A percentile compares a stretch with the other conserved stretches of the same genome.
Conservation (phyloP, 768 basidiomycete species). For the Tylopilus vinaceipallidus region DNA sequence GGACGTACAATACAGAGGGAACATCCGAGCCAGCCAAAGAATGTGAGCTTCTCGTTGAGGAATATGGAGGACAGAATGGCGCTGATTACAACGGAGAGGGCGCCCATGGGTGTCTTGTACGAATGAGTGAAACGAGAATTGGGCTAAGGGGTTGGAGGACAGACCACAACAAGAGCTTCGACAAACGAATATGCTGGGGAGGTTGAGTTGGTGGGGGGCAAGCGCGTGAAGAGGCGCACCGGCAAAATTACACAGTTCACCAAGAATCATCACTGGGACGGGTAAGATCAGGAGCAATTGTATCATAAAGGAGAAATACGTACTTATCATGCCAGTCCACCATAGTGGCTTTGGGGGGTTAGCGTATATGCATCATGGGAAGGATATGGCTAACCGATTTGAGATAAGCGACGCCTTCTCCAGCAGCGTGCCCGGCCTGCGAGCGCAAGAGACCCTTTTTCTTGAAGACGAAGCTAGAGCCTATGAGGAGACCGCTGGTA, state of each 20-base stretch:
- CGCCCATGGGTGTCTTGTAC: constrained; percentile 84
- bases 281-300: background rate
- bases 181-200: constrained; percentile 78
- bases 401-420: constrained; percentile 91
- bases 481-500: constrained; percentile 83
- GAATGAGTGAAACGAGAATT: constrained; percentile 3
- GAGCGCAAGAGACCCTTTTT: constrained; percentile 87
- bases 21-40: constrained; percentile 98
- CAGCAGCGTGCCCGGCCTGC: constrained; percentile 75
- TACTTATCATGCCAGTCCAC: constrained; percentile 93
- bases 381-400: constrained; percentile 67
- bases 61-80: constrained; percentile 92
- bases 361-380: constrained; percentile 7
- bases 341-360: constrained; percentile 59
- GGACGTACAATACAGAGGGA: constrained; percentile 79
- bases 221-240: constrained; percentile 52
- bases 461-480: constrained; percentile 94
- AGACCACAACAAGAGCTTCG: constrained; percentile 87
- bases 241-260: constrained; percentile 83
- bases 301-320: too few relatives aligned
- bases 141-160: constrained; percentile 26
- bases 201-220: constrained; percentile 7
- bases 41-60: constrained; percentile 87
- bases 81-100: constrained; percentile 93
- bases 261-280: constrained; percentile 81